Evolutionary conservation across 352 stramenopile species (phyloP), one percentile per base, ranked within the genome.

Genomic region (Thraustochytrium sp.): DNA sequence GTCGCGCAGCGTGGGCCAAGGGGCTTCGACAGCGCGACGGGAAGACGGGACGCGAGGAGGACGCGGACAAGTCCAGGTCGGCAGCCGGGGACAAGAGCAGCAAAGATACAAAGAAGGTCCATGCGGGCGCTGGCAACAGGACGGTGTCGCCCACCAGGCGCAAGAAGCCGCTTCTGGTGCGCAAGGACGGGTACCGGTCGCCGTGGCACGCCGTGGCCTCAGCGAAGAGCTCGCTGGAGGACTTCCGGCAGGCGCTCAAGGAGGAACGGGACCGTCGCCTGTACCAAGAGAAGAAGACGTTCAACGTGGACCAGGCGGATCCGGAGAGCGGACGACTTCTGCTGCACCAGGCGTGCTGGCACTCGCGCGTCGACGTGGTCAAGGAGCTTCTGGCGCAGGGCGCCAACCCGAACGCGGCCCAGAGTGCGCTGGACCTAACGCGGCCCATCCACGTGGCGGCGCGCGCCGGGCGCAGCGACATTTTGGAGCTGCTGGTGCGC

Each of bases 301-400:
- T 80, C 34, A 72, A 44, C 46, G 5, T 80, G 13, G 68, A 80
- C 3, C 31, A 46, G 3, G 44, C 68, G 38, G 68, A 80, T 64
- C 68, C 31, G 21, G 68, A 80, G 21, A 48, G 18, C 13, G 68
- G 68, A 5, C 48, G 68, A 3, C 18, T 64, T 3, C 26, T 80
- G 8, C 18, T 80, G 1, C 68, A 80, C n/a, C 36, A 75, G 0
- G 68, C 68, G 34, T 80, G 68, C 68, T 80, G 68, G 68, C 63
- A 61, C 34, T 46, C 26, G 5, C 34, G 68, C 9, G n/a, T 23
- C 23, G 68, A 80, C 31, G 76, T 80, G 0, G 68, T 80, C 23
- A 61, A 64, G 8, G 26, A 31, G 9, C 51, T 80, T 9, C 26
- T 80, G 31, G 8, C 18, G 46, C 46, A 63, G 11, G 68, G 68